phyloP scores from a whole-genome alignment of 805 yeast genomes.

The Wickerhamiella brachini region DNA sequence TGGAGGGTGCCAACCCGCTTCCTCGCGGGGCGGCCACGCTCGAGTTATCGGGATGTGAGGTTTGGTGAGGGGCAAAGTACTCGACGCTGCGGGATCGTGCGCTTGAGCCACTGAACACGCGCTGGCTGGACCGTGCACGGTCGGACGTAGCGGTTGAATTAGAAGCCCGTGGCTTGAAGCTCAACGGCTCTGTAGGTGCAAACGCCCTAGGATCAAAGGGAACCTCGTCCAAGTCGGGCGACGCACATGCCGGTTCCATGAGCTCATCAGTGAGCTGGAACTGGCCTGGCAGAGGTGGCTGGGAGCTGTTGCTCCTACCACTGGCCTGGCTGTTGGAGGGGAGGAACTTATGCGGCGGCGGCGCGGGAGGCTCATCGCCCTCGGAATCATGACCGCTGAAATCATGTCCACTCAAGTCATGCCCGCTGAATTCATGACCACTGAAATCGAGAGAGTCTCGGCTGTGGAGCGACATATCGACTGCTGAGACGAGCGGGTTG shows the following conservation, averaged over 20 bases:
- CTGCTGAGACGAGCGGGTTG: background rate
- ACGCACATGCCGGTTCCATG: constrained; percentile 1
- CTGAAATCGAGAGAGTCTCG: background rate
- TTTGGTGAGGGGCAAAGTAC: background rate
- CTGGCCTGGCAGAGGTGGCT: background rate
- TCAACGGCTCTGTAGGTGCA: constrained; percentile 2
- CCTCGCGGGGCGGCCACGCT: background rate
- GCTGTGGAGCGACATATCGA: background rate
- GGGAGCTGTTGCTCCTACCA: constrained; percentile 3
- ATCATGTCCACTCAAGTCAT: too few relatives aligned
- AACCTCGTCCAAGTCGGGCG: constrained; percentile 15
- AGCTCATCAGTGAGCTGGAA: background rate
- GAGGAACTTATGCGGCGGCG: constrained; percentile 24
- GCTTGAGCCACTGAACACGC: constrained; percentile 1
- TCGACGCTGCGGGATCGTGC: constrained; percentile 2
- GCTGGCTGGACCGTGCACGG: background rate
- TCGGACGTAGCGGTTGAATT: background rate
- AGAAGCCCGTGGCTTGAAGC: background rate
- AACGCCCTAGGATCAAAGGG: constrained; percentile 15
- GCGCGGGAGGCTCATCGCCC: constrained; percentile 21
- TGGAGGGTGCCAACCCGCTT: background rate
- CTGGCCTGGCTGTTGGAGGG: constrained; percentile 6
- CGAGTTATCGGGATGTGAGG: background rate
- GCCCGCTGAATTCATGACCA: constrained; percentile 1
- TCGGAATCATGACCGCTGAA: constrained; percentile 1